Evolutionary conservation across 1,139 yeast genomes (phyloP).

Genomic region (Pichia sp.): DNA sequence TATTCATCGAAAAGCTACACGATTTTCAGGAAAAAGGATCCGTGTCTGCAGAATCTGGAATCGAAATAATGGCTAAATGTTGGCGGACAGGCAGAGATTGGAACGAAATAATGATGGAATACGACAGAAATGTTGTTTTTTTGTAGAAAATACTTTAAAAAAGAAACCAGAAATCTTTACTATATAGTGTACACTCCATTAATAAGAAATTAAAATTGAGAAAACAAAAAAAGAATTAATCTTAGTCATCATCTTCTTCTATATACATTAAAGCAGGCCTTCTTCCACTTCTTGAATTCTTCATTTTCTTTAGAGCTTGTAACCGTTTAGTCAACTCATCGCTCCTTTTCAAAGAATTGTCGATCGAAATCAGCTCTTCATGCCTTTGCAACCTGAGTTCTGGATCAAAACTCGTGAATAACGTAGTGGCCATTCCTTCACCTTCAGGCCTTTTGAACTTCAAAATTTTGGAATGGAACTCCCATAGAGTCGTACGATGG

Average conservation of each 20-base stretch:
- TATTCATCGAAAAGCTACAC: slow-evolving; percentile 40
- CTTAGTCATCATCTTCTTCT: slow-evolving; percentile 24
- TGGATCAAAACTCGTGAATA: slow-evolving; percentile 32
- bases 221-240: slow-evolving; percentile 4
- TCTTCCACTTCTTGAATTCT: slow-evolving; percentile 17
- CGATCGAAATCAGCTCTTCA: slow-evolving; percentile 30
- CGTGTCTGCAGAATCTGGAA: slow-evolving; percentile 45
- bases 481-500: slow-evolving; percentile 90
- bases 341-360: slow-evolving; percentile 26
- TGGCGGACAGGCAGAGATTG: slow-evolving; percentile 58
- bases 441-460: slow-evolving; percentile 44
- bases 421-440: slow-evolving; percentile 21
- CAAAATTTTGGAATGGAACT: slow-evolving; percentile 76
- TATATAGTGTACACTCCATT: not conserved
- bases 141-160: slow-evolving; percentile 29
- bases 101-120: slow-evolving; percentile 46
- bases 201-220: not conserved
- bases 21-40: slow-evolving; percentile 44
- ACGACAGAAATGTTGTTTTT: slow-evolving; percentile 47
- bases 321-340: slow-evolving; percentile 27
- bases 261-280: slow-evolving; percentile 23
- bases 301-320: slow-evolving; percentile 23
- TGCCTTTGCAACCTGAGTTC: slow-evolving; percentile 29
- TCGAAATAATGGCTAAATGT: slow-evolving; percentile 47
- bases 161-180: not conserved